Evolutionary conservation across 1,284 basidiomycete genomes (phyloP).

Genomic region (Apiotrichum gracile): DNA sequence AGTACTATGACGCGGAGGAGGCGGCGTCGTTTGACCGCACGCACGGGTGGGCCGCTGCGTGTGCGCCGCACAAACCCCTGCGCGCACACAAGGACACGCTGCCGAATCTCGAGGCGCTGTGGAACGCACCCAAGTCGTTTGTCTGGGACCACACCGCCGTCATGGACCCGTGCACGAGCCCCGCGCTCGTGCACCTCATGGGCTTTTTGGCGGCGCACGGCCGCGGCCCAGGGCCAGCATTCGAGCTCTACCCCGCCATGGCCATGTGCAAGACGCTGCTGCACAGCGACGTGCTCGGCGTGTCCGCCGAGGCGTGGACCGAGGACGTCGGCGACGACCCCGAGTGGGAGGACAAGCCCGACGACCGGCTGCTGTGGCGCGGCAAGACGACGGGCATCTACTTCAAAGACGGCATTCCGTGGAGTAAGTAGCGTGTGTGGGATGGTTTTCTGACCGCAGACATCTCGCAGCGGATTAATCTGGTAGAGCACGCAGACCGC

Average conservation of each 20-base stretch:
- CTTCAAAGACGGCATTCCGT: constrained; percentile 49
- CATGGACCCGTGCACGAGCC: constrained; percentile 60
- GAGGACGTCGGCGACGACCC: constrained; percentile 51
- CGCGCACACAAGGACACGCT: constrained; percentile 20
- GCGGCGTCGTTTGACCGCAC: constrained; percentile 33
- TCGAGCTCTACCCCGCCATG: constrained; percentile 53
- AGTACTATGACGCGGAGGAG: constrained; percentile 31
- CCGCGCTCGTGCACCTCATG: constrained; percentile 53
- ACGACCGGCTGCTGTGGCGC: constrained; percentile 59
- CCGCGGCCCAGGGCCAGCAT: constrained; percentile 53
- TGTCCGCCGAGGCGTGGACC: constrained; percentile 49
- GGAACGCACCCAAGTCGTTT: constrained; percentile 29
- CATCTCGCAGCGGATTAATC: constrained; percentile 51
- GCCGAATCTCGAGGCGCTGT: constrained; percentile 24
- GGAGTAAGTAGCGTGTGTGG: constrained; percentile 44
- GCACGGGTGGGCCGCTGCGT: constrained; percentile 44
- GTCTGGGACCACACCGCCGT: constrained; percentile 45
- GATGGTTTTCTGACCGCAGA: constrained; percentile 14
- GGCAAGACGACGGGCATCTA: constrained; percentile 62
- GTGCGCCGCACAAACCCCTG: constrained; percentile 38
- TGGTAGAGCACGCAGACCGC: constrained; percentile 42
- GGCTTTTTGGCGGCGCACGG: constrained; percentile 54
- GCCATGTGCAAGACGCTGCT: constrained; percentile 55
- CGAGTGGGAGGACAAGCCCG: constrained; percentile 55
- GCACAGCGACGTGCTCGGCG: constrained; percentile 59